A percentile compares a stretch with the other conserved stretches of the same genome.
Evolutionary conservation across 352 stramenopile species (phyloP).

Genomic region (Phytophthora sp.): DNA sequence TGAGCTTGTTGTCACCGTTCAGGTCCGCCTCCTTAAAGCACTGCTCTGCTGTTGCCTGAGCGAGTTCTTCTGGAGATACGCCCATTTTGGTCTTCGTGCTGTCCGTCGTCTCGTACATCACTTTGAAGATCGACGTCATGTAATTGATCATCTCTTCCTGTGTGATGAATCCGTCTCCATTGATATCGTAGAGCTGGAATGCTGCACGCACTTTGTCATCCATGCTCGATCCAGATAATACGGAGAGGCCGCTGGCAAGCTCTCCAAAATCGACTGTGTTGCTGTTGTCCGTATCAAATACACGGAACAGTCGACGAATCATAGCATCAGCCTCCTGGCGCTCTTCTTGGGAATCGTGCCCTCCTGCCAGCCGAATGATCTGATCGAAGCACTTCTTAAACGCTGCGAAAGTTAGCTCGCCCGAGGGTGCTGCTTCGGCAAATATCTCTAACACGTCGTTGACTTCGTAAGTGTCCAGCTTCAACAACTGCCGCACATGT

Average conservation of each 20-base stretch:
- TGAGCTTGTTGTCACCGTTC: conserved; percentile 86
- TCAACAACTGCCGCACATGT: conserved; percentile 72
- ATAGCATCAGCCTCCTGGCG: conserved; percentile 81
- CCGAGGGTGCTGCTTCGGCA: conserved; percentile 77
- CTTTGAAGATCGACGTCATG: conserved; percentile 90
- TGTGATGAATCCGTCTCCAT: conserved; percentile 85
- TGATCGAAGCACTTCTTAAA: conserved; percentile 91
- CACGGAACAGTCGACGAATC: conserved; percentile 82
- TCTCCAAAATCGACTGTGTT: conserved; percentile 90
- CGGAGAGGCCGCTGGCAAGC: conserved; percentile 82
- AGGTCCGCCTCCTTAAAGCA: conserved; percentile 89
- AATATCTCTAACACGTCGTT: conserved; percentile 92
- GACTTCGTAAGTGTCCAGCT: conserved; percentile 86
- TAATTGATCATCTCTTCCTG: conserved; percentile 89
- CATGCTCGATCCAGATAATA: conserved; percentile 86
- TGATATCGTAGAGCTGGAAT: conserved; percentile 89
- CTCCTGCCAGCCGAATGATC: conserved; percentile 83
- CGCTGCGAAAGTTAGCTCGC: conserved; percentile 76
- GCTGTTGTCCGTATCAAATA: conserved; percentile 86
- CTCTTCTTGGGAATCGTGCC: conserved; percentile 68
- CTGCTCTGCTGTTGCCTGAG: conserved; percentile 75
- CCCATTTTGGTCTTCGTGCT: conserved; percentile 77
- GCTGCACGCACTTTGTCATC: conserved; percentile 87
- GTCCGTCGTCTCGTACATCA: conserved; percentile 91
- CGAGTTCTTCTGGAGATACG: conserved; percentile 78